Conservation (phyloP, 2,329 filamentous ascomycete species). For the Chrysoporthe austroafricana region DNA sequence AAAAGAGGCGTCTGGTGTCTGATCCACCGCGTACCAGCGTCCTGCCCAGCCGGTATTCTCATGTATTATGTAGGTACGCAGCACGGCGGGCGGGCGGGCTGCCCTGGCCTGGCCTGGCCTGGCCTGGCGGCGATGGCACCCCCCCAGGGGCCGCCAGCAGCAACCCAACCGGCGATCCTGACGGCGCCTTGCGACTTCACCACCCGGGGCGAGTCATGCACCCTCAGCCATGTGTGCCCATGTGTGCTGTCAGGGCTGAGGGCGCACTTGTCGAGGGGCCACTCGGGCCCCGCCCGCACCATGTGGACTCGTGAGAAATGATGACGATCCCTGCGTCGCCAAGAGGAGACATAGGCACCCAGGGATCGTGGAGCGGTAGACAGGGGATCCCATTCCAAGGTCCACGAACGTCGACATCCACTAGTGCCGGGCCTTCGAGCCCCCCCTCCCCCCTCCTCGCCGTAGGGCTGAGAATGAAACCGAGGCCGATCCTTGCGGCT, state of each 20-base stretch:
- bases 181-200: neutral
- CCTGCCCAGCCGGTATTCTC: no score
- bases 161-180: neutral
- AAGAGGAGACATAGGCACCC: neutral
- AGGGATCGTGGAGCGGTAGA: constrained; percentile 5
- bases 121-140: no score
- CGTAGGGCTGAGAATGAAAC: constrained; percentile 19
- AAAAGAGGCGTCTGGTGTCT: no score
- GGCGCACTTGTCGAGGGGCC: neutral
- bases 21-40: no score
- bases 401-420: neutral
- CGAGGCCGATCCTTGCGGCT: constrained; percentile 9
- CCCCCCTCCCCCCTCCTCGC: constrained; percentile 3
- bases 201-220: neutral
- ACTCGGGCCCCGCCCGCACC: neutral
- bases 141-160: no score
- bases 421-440: constrained; percentile 8
- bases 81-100: no score
- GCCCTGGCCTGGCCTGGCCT: no score
- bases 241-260: constrained; percentile 1
- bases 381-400: constrained; percentile 5
- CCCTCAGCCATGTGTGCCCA: neutral
- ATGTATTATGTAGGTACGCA: no score
- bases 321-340: constrained; percentile 6
- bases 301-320: neutral